Evolutionary conservation across 257 asterid genomes (phyloP).

Genomic region (Penstemon barbatus): DNA sequence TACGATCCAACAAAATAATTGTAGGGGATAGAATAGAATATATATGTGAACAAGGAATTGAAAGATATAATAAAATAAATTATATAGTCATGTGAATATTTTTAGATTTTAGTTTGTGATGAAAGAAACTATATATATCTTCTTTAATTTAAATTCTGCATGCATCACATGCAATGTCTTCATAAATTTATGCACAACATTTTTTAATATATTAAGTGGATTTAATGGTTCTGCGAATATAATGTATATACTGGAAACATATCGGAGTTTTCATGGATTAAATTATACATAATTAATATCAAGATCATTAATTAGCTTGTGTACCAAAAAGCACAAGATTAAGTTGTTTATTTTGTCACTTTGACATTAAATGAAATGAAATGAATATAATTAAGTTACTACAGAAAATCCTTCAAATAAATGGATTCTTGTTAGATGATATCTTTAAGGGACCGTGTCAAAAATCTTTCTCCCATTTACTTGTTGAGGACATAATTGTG

Average conservation of each 20-base stretch:
- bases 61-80: too few species aligned
- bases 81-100: too few species aligned
- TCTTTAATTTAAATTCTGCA: too few species aligned
- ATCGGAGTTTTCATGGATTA: background rate
- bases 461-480: background rate
- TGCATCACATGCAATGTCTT: too few species aligned
- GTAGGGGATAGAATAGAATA: background rate
- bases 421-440: slow-evolving; percentile 9
- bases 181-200: too few species aligned
- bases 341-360: background rate
- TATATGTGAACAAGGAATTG: background rate
- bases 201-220: too few species aligned
- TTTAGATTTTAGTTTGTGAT: too few species aligned
- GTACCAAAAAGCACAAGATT: background rate
- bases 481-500: slow-evolving; percentile 15
- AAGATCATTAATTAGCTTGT: too few species aligned
- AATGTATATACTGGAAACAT: too few species aligned
- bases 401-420: slow-evolving; percentile 7
- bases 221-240: too few species aligned
- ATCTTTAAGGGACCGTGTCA: slow-evolving; percentile 4
- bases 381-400: background rate
- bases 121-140: too few species aligned
- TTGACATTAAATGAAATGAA: slow-evolving; percentile 5
- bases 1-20: slow-evolving; percentile 17
- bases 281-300: background rate